Conservation (phyloP, 1,284 basidiomycete species). For the Termitomyces sp. region DNA sequence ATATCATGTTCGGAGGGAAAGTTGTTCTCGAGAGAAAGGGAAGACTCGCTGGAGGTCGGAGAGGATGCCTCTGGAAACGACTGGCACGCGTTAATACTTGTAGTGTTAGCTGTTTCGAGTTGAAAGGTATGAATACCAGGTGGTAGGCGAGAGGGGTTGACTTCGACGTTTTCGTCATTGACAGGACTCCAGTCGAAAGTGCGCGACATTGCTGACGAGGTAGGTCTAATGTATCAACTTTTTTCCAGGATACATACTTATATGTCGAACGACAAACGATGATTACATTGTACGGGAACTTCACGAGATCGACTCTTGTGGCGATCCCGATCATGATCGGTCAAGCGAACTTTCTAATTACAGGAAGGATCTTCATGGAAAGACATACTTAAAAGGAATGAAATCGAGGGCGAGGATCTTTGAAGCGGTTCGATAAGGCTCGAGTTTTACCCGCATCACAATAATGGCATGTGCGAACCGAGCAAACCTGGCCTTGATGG, state of each 20-base stretch:
- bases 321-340: constrained; percentile 27
- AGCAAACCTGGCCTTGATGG: neutral
- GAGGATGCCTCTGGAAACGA: constrained; percentile 9
- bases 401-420: constrained; percentile 16
- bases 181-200: neutral
- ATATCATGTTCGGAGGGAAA: constrained; percentile 20
- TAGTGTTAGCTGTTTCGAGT: neutral
- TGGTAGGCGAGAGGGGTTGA: constrained; percentile 5
- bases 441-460: neutral
- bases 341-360: neutral
- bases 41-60: constrained; percentile 8
- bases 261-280: constrained; percentile 10
- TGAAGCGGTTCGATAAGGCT: constrained; percentile 6
- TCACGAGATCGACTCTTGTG: constrained; percentile 19
- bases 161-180: constrained; percentile 9
- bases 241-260: constrained; percentile 6
- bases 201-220: neutral
- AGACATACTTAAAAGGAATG: constrained; percentile 4
- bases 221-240: neutral
- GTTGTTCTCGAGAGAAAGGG: constrained; percentile 13
- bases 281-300: constrained; percentile 15
- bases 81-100: neutral
- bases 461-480: neutral
- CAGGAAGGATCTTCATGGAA: constrained; percentile 1
- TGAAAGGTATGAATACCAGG: neutral